Evolutionary conservation across 768 basidiomycete species (phyloP), one percentile per base, ranked within the genome.

Genomic region (Hygrophoropsis aurantiaca): DNA sequence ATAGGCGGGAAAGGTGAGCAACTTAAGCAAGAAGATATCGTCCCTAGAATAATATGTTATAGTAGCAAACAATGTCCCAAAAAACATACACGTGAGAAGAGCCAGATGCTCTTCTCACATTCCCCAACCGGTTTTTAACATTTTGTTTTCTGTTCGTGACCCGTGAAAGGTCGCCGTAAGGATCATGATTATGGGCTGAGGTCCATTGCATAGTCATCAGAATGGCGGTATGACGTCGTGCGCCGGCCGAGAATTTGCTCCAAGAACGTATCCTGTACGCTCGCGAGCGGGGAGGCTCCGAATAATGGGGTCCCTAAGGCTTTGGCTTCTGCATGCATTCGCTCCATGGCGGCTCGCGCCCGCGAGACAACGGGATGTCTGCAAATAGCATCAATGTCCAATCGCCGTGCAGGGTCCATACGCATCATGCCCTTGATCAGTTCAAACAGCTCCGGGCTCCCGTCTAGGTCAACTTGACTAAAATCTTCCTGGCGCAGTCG

Each of bases 401-500:
- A 62, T 16, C 93, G 84, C 43, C 67, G 57, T 8, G 61, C 68
- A 2, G 91, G 84, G 42, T 87, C 81, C 0, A 81, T 80, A 37
- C 80, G 80, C 82, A 95, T 88, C 82, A 94, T 88, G 50, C 75
- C 72, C 59, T 69, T 77, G 57, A 95, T 80, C 56, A 94, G 73
- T 36, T 67, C 71, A 48, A 85, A 71, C 48, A 95, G 71, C 59
- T 84, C 80, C 7, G 76, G 72, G 56, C 85, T 90, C 41, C 72
- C 77, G 26, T 77, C 74, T 55, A 87, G 63, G 59, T 90, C 82
- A 46, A 94, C 82, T 62, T 92, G 91, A 41, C 84, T 80, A 62
- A 97, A 94, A 70, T 99, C 90, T 62, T 95, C 89, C 47, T 81
- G 81, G 46, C 97, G 85, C 27, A 98, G 76, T 53, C 87, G 83